Evolutionary conservation across 768 basidiomycete species (phyloP).

Genomic region (Mycena sanguinolenta): DNA sequence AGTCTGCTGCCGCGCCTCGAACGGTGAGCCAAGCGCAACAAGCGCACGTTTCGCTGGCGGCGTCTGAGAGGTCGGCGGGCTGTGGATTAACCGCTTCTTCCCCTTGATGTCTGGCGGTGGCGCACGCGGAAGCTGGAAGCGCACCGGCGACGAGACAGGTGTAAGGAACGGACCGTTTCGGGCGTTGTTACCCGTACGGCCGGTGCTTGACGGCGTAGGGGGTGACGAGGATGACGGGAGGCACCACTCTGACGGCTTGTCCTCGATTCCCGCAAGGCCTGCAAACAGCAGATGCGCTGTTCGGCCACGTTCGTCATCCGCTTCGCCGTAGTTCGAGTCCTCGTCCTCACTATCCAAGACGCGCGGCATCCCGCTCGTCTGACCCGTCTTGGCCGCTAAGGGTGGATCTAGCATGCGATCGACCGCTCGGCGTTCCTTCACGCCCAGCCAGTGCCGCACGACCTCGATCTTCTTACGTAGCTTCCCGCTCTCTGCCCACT

Average conservation of each 20-base stretch:
- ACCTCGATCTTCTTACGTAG: slow-evolving; percentile 58
- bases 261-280: slow-evolving; percentile 48
- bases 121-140: not conserved
- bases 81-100: slow-evolving; percentile 13
- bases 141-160: slow-evolving; percentile 18
- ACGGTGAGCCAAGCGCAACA: slow-evolving; percentile 18
- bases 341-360: slow-evolving; percentile 56
- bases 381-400: slow-evolving; percentile 37
- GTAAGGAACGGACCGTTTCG: slow-evolving; percentile 29
- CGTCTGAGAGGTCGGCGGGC: slow-evolving; percentile 1
- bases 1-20: slow-evolving; percentile 30
- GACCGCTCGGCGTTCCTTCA: slow-evolving; percentile 49
- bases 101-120: slow-evolving; percentile 13
- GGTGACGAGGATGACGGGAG: slow-evolving; percentile 39
- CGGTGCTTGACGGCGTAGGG: slow-evolving; percentile 4
- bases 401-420: slow-evolving; percentile 47
- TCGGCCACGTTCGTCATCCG: slow-evolving; percentile 62
- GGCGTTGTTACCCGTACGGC: not conserved
- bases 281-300: slow-evolving; percentile 73
- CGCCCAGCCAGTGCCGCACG: slow-evolving; percentile 59
- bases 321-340: slow-evolving; percentile 55
- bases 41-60: not conserved
- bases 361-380: slow-evolving; percentile 50
- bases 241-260: slow-evolving; percentile 43
- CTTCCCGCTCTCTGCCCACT: slow-evolving; percentile 69